Percentiles rank a stretch among this genome's conserved stretches.
phyloP scores from a whole-genome alignment of 129 eudicot genomes.

The Flaveria ramosissima region DNA sequence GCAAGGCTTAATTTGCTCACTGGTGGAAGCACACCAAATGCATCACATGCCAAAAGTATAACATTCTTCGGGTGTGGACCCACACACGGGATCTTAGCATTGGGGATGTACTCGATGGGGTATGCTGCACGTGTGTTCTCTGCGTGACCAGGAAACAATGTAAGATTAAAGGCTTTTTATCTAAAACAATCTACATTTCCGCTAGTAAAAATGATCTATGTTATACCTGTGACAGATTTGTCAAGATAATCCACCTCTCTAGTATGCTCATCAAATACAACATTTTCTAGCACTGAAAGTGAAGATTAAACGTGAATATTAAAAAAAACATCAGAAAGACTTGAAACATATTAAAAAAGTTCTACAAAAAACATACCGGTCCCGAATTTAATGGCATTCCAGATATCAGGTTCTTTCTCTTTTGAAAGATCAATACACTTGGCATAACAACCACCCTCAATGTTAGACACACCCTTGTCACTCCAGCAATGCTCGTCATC shows the following conservation, averaged over 20 bases:
- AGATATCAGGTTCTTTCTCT: slow-evolving; percentile 98
- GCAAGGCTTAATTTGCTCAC: slow-evolving; percentile 94
- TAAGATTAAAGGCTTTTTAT: background rate
- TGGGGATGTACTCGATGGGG: slow-evolving; percentile 92
- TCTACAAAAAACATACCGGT: slow-evolving; percentile 53
- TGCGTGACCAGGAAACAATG: slow-evolving; percentile 26
- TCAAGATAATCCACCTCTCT: slow-evolving; percentile 78
- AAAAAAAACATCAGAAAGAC: background rate
- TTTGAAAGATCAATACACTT: slow-evolving; percentile 90
- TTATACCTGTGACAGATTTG: slow-evolving; percentile 85
- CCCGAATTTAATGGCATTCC: slow-evolving; percentile 97
- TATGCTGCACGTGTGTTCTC: slow-evolving; percentile 97
- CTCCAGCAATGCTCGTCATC: slow-evolving; percentile 98
- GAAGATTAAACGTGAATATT: background rate
- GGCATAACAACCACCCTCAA: slow-evolving; percentile 99
- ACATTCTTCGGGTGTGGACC: slow-evolving; percentile 97
- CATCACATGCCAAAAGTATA: slow-evolving; percentile 89
- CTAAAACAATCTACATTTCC: background rate
- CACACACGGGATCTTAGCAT: slow-evolving; percentile 87
- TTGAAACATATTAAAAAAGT: background rate
- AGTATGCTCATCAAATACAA: slow-evolving; percentile 86
- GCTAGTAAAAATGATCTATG: background rate
- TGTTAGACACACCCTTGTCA: slow-evolving; percentile 87
- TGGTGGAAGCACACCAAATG: slow-evolving; percentile 97
- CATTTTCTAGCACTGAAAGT: slow-evolving; percentile 78